phyloP scores from a whole-genome alignment of 1,284 basidiomycete genomes.

The Malassezia sp. region DNA sequence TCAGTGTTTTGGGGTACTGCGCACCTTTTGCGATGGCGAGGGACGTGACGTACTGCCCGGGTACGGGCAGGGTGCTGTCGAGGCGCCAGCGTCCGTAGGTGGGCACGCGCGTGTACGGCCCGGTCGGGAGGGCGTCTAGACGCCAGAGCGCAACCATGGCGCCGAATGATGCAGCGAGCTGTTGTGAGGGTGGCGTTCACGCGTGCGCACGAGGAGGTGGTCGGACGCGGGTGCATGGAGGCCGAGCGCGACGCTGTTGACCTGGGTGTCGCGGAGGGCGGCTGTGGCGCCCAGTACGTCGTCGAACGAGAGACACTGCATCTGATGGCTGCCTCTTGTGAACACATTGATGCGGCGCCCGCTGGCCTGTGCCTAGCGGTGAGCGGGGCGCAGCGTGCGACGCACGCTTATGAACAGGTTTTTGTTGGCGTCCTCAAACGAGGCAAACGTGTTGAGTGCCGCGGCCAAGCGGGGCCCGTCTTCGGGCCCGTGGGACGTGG shows the following conservation, averaged over 20 bases:
- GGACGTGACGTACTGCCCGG: constrained; percentile 6
- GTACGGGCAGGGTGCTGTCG: constrained; percentile 9
- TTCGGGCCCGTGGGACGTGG: background rate
- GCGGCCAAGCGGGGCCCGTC: constrained; percentile 9
- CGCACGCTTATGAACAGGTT: constrained; percentile 11
- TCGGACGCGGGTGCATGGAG: constrained; percentile 4
- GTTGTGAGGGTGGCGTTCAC: background rate
- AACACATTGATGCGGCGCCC: constrained; percentile 12
- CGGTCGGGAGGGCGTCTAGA: background rate
- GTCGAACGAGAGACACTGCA: constrained; percentile 11
- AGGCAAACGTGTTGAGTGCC: constrained; percentile 14
- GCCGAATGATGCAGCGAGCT: constrained; percentile 10
- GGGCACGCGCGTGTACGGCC: constrained; percentile 2
- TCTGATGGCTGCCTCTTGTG: background rate
- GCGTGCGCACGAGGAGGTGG: constrained; percentile 1
- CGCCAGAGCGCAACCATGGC: constrained; percentile 14
- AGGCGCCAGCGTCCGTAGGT: constrained; percentile 13
- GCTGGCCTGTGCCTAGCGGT: constrained; percentile 14
- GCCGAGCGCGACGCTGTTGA: constrained; percentile 11
- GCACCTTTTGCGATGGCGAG: background rate
- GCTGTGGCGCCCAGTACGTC: constrained; percentile 5
- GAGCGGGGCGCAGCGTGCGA: background rate
- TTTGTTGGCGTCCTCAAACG: background rate
- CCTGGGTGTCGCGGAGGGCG: background rate
- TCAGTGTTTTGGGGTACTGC: background rate